These are phyloP conservation scores for Curvularia eragrostidis DNA, from an alignment of 2,329 filamentous ascomycete genomes.

Conservation along the genomic window DNA sequence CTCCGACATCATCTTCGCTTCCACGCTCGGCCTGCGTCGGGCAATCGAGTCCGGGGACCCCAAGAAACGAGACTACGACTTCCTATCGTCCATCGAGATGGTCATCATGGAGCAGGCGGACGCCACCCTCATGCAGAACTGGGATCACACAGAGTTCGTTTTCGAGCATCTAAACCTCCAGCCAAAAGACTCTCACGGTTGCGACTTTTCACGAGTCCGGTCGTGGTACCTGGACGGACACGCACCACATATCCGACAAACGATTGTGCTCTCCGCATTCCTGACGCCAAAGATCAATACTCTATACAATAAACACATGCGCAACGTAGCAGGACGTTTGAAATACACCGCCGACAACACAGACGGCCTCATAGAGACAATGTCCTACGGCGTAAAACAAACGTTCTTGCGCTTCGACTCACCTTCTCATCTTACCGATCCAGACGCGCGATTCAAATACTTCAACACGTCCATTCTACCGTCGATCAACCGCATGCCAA, in stretches of 20 bases:
- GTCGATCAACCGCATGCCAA: slow-evolving; percentile 71
- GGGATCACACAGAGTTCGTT: slow-evolving; percentile 93
- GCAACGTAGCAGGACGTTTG: slow-evolving; percentile 80
- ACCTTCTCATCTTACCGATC: slow-evolving; percentile 72
- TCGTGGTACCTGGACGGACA: slow-evolving; percentile 93
- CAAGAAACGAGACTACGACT: slow-evolving; percentile 80
- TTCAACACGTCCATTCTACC: slow-evolving; percentile 85
- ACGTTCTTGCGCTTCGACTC: slow-evolving; percentile 89
- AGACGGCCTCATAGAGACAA: slow-evolving; percentile 72
- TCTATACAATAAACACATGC: slow-evolving; percentile 76
- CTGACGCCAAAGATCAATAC: slow-evolving; percentile 87
- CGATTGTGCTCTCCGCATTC: slow-evolving; percentile 79
- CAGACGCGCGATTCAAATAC: slow-evolving; percentile 88
- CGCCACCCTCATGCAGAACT: slow-evolving; percentile 95
- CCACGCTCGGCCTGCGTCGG: slow-evolving; percentile 86
- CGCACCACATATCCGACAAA: slow-evolving; percentile 82
- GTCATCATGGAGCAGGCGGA: slow-evolving; percentile 91
- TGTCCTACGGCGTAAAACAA: slow-evolving; percentile 77
- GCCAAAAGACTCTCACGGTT: slow-evolving; percentile 87
- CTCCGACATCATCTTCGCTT: slow-evolving; percentile 92
- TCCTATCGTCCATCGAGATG: slow-evolving; percentile 90
- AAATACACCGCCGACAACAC: slow-evolving; percentile 72
- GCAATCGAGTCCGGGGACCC: slow-evolving; percentile 79
- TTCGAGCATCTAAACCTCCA: slow-evolving; percentile 91
- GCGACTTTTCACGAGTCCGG: slow-evolving; percentile 89